A percentile compares a stretch with the other conserved stretches of the same genome.
Evolutionary conservation across 1,284 basidiomycete species (phyloP).

Genomic region (Cerioporus squamosus): DNA sequence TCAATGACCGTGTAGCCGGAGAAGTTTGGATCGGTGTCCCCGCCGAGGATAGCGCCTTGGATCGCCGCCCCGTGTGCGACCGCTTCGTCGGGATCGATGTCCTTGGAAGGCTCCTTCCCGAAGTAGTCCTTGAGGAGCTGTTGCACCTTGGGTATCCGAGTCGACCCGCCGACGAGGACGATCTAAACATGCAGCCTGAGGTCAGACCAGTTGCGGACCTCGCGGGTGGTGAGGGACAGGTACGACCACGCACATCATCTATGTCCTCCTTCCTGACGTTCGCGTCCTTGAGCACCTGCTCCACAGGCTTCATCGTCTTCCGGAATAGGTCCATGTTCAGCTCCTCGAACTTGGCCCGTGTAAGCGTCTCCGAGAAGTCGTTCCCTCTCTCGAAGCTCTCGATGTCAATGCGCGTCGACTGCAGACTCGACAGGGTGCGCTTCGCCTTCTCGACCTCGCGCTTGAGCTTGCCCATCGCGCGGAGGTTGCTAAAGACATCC

Average conservation of each 20-base stretch:
- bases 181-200: too few relatives aligned
- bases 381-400: constrained; percentile 92
- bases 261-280: constrained; percentile 97
- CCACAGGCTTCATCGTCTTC: constrained; percentile 99
- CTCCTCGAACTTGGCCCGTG: constrained; percentile 98
- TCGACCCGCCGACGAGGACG: too few relatives aligned
- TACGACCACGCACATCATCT: constrained; percentile 66
- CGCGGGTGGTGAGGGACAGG: too few relatives aligned
- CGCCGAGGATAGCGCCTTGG: too few relatives aligned
- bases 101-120: too few relatives aligned
- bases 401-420: constrained; percentile 74
- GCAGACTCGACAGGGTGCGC: constrained; percentile 86
- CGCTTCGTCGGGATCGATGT: too few relatives aligned
- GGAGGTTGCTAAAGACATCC: constrained; percentile 86
- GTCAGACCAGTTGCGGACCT: too few relatives aligned
- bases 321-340: constrained; percentile 98
- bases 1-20: too few relatives aligned
- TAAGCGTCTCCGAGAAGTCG: constrained; percentile 96
- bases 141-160: too few relatives aligned
- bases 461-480: constrained; percentile 96
- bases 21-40: too few relatives aligned
- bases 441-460: constrained; percentile 99
- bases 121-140: too few relatives aligned
- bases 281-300: constrained; percentile 98
- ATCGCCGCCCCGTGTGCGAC: too few relatives aligned